A percentile compares a stretch with the other conserved stretches of the same genome.
Conservation (phyloP, 2,329 filamentous ascomycete species). For the Diplodia seriata region DNA sequence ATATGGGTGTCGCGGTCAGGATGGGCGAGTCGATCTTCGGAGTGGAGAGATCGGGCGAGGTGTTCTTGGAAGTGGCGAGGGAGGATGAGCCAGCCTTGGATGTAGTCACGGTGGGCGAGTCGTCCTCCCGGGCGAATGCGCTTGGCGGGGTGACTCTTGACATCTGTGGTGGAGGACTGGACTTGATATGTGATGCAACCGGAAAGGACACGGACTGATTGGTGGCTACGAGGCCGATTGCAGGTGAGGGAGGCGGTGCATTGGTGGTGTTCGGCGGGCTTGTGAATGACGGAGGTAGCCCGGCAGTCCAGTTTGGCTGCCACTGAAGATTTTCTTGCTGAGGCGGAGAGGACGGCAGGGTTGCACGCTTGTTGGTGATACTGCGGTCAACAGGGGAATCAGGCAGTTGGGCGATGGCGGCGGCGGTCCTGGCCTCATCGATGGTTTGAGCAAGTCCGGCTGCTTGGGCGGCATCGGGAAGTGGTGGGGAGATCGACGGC, state of each 20-base stretch:
- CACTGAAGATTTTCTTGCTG: background rate
- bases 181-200: background rate
- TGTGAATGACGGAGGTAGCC: background rate
- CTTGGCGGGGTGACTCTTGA: background rate
- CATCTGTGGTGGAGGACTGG: background rate
- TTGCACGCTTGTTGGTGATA: background rate
- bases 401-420: slow-evolving; percentile 9
- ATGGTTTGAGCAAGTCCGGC: background rate
- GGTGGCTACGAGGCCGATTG: background rate
- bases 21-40: background rate
- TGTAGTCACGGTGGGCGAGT: background rate
- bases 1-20: background rate
- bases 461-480: background rate
- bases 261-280: background rate
- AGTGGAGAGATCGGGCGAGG: background rate
- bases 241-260: slow-evolving; percentile 1
- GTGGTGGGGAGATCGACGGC: background rate
- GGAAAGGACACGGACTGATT: background rate
- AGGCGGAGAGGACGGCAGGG: slow-evolving; percentile 6
- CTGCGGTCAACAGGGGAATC: background rate
- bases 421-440: slow-evolving; percentile 7
- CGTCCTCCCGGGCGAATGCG: background rate
- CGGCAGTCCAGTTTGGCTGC: slow-evolving; percentile 6
- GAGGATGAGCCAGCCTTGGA: background rate
- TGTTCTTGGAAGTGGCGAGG: slow-evolving; percentile 2